Conservation (phyloP, 441 rosid species). For the Euphorbia corollata region DNA sequence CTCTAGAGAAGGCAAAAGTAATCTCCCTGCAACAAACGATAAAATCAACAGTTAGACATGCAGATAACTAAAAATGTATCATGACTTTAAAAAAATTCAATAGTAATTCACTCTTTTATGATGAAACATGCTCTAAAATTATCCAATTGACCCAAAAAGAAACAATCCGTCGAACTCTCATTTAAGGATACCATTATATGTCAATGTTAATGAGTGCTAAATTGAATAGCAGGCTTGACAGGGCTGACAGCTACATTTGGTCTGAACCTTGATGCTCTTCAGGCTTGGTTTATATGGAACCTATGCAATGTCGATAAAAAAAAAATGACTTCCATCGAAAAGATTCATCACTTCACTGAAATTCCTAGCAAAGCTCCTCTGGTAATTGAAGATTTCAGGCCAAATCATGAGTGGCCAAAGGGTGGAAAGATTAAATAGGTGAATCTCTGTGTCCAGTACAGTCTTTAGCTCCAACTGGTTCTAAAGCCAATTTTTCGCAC, state of each 20-base stretch:
- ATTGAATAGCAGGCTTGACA: constrained; percentile 18
- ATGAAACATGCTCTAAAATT: not conserved
- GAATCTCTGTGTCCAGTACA: constrained; percentile 43
- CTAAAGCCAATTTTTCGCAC: constrained; percentile 51
- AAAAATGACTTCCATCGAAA: constrained; percentile 66
- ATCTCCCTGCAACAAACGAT: constrained; percentile 49
- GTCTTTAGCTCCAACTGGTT: constrained; percentile 49
- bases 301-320: constrained; percentile 67
- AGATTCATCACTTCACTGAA: constrained; percentile 47
- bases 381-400: constrained; percentile 34
- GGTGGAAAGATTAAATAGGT: constrained; percentile 39
- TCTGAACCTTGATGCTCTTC: constrained; percentile 48
- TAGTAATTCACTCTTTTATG: not conserved
- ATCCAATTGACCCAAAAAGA: not conserved
- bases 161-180: not conserved
- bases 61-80: not conserved
- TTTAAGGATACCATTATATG: not conserved
- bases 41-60: constrained; percentile 16
- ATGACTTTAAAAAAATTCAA: not conserved
- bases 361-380: constrained; percentile 50
- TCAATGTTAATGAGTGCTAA: not conserved
- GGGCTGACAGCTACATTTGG: constrained; percentile 43
- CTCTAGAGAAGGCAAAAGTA: constrained; percentile 53
- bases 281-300: constrained; percentile 67
- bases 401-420: constrained; percentile 47